These are phyloP conservation scores for Talaromyces islandicus DNA, from an alignment of 2,329 filamentous ascomycete genomes.

Conservation along the genomic window DNA sequence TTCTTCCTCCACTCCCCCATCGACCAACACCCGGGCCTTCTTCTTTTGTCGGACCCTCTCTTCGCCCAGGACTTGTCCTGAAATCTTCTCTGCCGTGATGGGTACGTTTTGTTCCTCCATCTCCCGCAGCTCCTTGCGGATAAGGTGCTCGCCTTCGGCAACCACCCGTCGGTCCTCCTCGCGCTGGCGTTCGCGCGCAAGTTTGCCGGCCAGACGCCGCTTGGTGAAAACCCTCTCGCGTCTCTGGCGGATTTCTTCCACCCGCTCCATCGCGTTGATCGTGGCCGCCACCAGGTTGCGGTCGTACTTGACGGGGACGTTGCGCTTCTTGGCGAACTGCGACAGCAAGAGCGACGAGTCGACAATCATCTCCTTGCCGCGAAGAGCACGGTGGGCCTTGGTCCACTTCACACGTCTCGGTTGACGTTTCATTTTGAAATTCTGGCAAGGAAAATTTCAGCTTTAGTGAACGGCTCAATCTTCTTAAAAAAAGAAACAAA, in stretches of 20 bases:
- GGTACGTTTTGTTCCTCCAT: slow-evolving; percentile 43
- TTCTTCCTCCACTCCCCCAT: slow-evolving; percentile 40
- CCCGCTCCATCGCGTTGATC: slow-evolving; percentile 83
- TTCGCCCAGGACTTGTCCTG: slow-evolving; percentile 32
- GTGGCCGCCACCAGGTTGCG: slow-evolving; percentile 83
- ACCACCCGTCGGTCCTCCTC: slow-evolving; percentile 81
- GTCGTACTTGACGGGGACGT: slow-evolving; percentile 93
- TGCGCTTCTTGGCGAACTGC: slow-evolving; percentile 85
- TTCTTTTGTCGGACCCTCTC: slow-evolving; percentile 38
- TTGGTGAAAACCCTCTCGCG: slow-evolving; percentile 92
- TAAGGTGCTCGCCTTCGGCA: slow-evolving; percentile 83
- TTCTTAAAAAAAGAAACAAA: too few relatives aligned
- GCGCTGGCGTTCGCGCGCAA: slow-evolving; percentile 64
- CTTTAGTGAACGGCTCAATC: neutral
- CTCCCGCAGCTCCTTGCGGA: slow-evolving; percentile 63
- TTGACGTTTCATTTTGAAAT: slow-evolving; percentile 98
- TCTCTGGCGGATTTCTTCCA: slow-evolving; percentile 74
- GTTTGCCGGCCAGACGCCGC: slow-evolving; percentile 83
- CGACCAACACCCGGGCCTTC: slow-evolving; percentile 39
- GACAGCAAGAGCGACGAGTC: slow-evolving; percentile 69
- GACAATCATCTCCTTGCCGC: slow-evolving; percentile 85
- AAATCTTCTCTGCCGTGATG: slow-evolving; percentile 30
- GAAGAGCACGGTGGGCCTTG: slow-evolving; percentile 79
- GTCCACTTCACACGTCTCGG: slow-evolving; percentile 97
- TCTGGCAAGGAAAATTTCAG: slow-evolving; percentile 24